These are phyloP conservation scores for Colletotrichum cuscutae DNA, from an alignment of 2,329 filamentous ascomycete genomes.

Conservation along the genomic window DNA sequence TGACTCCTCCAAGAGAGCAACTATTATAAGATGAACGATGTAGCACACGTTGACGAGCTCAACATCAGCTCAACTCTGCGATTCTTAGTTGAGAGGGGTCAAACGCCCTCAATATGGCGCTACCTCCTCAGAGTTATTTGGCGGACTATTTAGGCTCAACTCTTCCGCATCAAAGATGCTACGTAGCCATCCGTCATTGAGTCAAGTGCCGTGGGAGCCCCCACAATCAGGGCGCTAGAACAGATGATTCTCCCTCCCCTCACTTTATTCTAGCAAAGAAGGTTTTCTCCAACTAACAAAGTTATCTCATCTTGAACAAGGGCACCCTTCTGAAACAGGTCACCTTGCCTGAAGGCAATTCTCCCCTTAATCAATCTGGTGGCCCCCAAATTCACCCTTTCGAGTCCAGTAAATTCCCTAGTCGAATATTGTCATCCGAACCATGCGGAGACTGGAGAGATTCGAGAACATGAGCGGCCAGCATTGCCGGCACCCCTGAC, in stretches of 20 bases:
- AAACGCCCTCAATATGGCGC: neutral
- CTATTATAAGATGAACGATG: neutral
- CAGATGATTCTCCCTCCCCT: neutral
- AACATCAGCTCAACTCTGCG: neutral
- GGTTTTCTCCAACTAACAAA: slow-evolving; percentile 10
- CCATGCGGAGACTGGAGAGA: neutral
- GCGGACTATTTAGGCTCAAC: neutral
- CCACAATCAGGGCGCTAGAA: slow-evolving; percentile 3
- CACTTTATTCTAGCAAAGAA: neutral
- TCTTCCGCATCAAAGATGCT: neutral
- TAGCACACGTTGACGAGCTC: neutral
- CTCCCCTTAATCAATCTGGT: slow-evolving; percentile 25
- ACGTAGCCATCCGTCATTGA: neutral
- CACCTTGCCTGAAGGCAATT: neutral
- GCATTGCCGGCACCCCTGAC: neutral
- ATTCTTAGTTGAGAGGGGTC: neutral
- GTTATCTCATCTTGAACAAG: neutral
- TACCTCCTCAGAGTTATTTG: neutral
- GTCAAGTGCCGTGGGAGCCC: neutral
- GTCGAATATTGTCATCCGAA: slow-evolving; percentile 22
- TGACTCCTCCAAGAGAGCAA: too few relatives aligned
- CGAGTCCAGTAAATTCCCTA: too few relatives aligned
- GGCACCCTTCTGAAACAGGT: neutral
- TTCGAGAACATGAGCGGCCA: neutral
- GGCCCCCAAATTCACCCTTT: neutral